Conservation (phyloP, 2,329 filamentous ascomycete species). For the Zalaria obscura region DNA sequence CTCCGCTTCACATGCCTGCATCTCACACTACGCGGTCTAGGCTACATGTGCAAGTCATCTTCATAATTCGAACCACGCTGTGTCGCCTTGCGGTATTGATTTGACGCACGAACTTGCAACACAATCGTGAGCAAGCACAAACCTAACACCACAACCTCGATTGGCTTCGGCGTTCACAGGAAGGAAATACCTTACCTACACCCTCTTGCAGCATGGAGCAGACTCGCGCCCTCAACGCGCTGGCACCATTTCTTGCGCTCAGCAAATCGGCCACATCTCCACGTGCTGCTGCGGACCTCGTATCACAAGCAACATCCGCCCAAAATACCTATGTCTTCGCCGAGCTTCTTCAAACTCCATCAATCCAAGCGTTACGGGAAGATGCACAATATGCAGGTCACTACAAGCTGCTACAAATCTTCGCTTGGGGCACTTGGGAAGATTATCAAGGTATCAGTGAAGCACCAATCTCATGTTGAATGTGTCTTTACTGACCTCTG, state of each 20-base stretch:
- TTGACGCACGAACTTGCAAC: too few relatives aligned
- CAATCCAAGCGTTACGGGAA: constrained; percentile 57
- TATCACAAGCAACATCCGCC: constrained; percentile 77
- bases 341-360: constrained; percentile 71
- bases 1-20: too few relatives aligned
- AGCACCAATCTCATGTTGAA: too few relatives aligned
- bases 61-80: too few relatives aligned
- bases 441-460: constrained; percentile 48
- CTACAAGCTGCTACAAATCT: constrained; percentile 67
- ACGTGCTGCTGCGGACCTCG: constrained; percentile 70
- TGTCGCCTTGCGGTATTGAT: too few relatives aligned
- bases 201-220: constrained; percentile 50
- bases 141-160: too few relatives aligned
- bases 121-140: too few relatives aligned
- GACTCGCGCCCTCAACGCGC: constrained; percentile 43
- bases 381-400: constrained; percentile 49
- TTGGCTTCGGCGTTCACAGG: too few relatives aligned
- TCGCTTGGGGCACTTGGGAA: constrained; percentile 81
- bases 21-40: too few relatives aligned
- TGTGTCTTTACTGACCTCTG: constrained; percentile 2
- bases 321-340: constrained; percentile 86
- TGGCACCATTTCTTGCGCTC: constrained; percentile 78
- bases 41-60: too few relatives aligned
- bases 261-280: constrained; percentile 75
- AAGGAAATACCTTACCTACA: too few relatives aligned